Evolutionary conservation across 306 rosid genomes (phyloP).

Genomic region (Arachis stenosperma): DNA sequence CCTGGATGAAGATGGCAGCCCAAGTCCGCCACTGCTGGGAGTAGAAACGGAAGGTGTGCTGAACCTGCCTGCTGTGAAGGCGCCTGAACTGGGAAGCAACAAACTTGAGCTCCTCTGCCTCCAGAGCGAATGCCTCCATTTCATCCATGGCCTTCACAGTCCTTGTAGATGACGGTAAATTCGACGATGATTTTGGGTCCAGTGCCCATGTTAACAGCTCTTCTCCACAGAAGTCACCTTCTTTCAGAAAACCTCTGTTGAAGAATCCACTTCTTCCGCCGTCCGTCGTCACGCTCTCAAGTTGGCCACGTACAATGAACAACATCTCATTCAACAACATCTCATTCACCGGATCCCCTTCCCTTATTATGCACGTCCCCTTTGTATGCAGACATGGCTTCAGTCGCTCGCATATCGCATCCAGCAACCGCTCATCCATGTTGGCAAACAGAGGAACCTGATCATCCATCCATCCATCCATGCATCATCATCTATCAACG

Average conservation of each 20-base stretch:
- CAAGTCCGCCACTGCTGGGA: constrained; percentile 98
- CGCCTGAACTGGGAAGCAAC: constrained; percentile 89
- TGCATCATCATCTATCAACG: not conserved
- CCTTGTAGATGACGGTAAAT: constrained; percentile 83
- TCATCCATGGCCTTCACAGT: constrained; percentile 81
- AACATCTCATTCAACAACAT: constrained; percentile 87
- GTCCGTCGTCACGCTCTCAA: constrained; percentile 88
- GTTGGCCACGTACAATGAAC: constrained; percentile 85
- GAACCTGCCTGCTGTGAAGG: constrained; percentile 84
- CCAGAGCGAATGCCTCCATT: constrained; percentile 92
- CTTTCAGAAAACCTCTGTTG: constrained; percentile 79
- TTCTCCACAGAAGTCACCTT: constrained; percentile 89
- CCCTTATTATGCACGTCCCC: constrained; percentile 68
- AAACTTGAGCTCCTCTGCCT: constrained; percentile 84
- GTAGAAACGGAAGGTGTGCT: constrained; percentile 87
- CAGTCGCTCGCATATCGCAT: constrained; percentile 89
- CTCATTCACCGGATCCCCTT: constrained; percentile 90
- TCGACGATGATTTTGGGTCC: constrained; percentile 78
- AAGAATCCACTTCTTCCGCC: constrained; percentile 95
- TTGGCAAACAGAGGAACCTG: constrained; percentile 93
- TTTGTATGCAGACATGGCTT: constrained; percentile 82
- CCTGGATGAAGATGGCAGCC: constrained; percentile 87
- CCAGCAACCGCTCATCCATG: constrained; percentile 88
- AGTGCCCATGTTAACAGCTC: constrained; percentile 96
- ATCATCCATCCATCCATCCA: not conserved